phyloP scores from a whole-genome alignment of 2,329 filamentous ascomycete genomes.

The Diaporthe vaccinii region DNA sequence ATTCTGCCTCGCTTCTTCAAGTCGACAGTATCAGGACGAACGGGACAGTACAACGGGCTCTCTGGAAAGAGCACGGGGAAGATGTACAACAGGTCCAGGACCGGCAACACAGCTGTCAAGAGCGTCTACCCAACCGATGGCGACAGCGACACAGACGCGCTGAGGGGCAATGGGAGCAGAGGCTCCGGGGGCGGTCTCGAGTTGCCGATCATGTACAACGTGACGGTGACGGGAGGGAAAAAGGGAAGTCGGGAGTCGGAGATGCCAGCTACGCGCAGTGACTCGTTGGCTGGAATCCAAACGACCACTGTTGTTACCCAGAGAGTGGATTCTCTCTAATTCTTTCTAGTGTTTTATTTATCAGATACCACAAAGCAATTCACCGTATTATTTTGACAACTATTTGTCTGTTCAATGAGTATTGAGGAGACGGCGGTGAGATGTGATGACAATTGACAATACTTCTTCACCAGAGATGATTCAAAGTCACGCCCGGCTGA shows the following conservation, averaged over 20 bases:
- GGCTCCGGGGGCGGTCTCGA: slow-evolving; percentile 18
- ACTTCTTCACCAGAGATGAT: neutral
- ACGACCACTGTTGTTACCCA: slow-evolving; percentile 46
- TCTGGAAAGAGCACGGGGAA: slow-evolving; percentile 8
- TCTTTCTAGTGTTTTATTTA: slow-evolving; percentile 3
- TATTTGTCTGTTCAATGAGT: neutral
- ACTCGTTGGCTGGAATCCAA: slow-evolving; percentile 38
- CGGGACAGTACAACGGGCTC: slow-evolving; percentile 20
- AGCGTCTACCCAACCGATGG: slow-evolving; percentile 11
- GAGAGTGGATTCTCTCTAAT: slow-evolving; percentile 39
- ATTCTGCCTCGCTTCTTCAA: slow-evolving; percentile 44
- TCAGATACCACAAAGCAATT: slow-evolving; percentile 27
- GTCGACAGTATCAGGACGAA: slow-evolving; percentile 23
- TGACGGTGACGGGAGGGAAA: slow-evolving; percentile 39
- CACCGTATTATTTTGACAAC: neutral
- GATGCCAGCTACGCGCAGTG: neutral
- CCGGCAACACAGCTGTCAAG: slow-evolving; percentile 8
- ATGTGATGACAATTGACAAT: neutral
- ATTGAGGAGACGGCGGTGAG: neutral
- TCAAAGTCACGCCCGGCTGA: neutral
- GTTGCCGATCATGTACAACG: slow-evolving; percentile 39
- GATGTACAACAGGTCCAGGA: slow-evolving; percentile 24
- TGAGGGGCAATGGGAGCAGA: slow-evolving; percentile 16
- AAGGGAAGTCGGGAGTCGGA: slow-evolving; percentile 13
- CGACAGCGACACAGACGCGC: slow-evolving; percentile 29